Percentiles rank a stretch among this genome's conserved stretches.
These are phyloP conservation scores for Sporothrix curviconia DNA, from an alignment of 2,329 filamentous ascomycete genomes.

Conservation along the genomic window DNA sequence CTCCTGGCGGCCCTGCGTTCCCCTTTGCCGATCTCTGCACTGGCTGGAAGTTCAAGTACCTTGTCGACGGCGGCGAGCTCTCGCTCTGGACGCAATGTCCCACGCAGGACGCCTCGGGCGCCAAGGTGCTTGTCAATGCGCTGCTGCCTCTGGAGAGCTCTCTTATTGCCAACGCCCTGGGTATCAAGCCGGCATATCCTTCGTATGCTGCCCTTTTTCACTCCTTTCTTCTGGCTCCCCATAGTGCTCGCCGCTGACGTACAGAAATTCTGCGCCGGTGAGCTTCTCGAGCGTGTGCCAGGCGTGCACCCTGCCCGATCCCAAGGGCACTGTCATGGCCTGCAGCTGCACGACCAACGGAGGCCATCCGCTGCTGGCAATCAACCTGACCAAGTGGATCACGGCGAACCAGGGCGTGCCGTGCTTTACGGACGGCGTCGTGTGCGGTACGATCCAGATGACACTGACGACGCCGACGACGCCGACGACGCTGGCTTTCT, in stretches of 20 bases:
- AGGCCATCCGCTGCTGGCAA: background rate
- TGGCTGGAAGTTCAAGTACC: conserved; percentile 6
- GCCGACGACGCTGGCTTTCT: background rate
- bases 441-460: conserved; percentile 4
- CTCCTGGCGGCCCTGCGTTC: conserved; percentile 8
- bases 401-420: conserved; percentile 8
- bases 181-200: conserved; percentile 10
- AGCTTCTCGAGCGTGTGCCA: conserved; percentile 13
- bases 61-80: background rate
- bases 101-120: background rate
- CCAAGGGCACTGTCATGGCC: conserved; percentile 2
- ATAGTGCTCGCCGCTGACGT: background rate
- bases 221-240: no score
- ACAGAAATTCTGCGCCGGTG: conserved; percentile 6
- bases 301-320: background rate
- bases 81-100: background rate
- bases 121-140: background rate
- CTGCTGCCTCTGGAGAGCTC: conserved; percentile 8
- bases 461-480: background rate
- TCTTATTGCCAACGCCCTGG: conserved; percentile 1
- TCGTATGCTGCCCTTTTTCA: background rate
- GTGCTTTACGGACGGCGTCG: conserved; percentile 14
- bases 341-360: conserved; percentile 14
- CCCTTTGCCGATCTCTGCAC: conserved; percentile 10
- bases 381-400: conserved; percentile 12